These are phyloP conservation scores for Yamadazyma aaseri DNA, from an alignment of 1,139 yeast genomes.

Conservation along the genomic window DNA sequence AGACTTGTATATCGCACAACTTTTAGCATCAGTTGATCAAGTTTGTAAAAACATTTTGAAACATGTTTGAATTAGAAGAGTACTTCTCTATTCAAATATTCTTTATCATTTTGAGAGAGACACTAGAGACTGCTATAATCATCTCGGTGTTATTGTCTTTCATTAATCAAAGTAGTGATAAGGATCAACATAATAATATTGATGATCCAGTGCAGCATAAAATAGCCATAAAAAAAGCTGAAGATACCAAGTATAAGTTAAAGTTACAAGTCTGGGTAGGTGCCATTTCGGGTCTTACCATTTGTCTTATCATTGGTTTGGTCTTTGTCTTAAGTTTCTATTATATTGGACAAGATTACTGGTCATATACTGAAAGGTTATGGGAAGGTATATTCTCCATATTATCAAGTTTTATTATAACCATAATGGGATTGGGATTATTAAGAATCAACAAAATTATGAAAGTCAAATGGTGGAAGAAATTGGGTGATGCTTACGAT, in stretches of 20 bases:
- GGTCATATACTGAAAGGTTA: constrained; percentile 78
- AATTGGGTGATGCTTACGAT: constrained; percentile 41
- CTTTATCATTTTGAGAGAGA: constrained; percentile 83
- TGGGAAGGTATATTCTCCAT: constrained; percentile 93
- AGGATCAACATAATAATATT: neutral
- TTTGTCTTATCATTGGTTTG: constrained; percentile 77
- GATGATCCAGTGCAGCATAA: neutral
- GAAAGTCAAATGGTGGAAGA: constrained; percentile 52
- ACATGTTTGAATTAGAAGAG: constrained; percentile 34
- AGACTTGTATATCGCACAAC: too few species aligned
- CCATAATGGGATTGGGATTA: constrained; percentile 87
- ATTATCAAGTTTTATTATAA: constrained; percentile 75
- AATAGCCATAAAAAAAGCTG: constrained; percentile 5
- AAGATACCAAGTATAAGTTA: constrained; percentile 28
- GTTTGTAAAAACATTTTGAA: too few species aligned
- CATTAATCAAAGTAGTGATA: constrained; percentile 55
- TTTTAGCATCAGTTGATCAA: too few species aligned
- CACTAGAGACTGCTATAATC: constrained; percentile 83
- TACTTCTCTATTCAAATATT: constrained; percentile 75
- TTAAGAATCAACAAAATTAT: constrained; percentile 71
- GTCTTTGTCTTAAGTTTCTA: constrained; percentile 76
- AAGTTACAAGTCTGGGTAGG: constrained; percentile 83
- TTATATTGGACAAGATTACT: constrained; percentile 72
- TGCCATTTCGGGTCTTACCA: constrained; percentile 63
- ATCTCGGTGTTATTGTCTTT: constrained; percentile 83